A percentile compares a stretch with the other conserved stretches of the same genome.
phyloP scores from a whole-genome alignment of 2,329 filamentous ascomycete genomes.

The Epichloe gansuensis region DNA sequence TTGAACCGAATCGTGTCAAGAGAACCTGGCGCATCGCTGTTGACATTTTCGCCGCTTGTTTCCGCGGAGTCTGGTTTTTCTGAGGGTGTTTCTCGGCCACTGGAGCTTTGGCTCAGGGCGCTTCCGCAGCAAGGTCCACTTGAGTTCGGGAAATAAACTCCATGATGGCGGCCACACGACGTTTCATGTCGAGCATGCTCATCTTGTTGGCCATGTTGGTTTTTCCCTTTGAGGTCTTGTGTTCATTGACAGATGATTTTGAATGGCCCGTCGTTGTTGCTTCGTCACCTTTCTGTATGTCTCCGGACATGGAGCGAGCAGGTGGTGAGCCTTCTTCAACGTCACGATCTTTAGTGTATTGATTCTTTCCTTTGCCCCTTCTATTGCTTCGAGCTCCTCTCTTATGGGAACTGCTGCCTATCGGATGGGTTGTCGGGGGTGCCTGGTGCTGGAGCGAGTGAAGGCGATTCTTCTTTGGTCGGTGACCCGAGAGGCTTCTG shows the following conservation, averaged over 20 bases:
- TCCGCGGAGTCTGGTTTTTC: conserved; percentile 22
- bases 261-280: conserved; percentile 19
- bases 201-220: conserved; percentile 50
- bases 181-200: conserved; percentile 80
- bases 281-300: conserved; percentile 28
- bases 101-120: conserved; percentile 26
- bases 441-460: conserved; percentile 20
- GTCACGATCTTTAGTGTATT: conserved; percentile 70
- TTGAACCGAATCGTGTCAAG: conserved; percentile 48
- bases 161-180: conserved; percentile 70
- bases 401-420: conserved; percentile 41
- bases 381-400: conserved; percentile 49
- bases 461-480: conserved; percentile 17
- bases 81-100: conserved; percentile 24
- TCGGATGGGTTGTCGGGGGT: conserved; percentile 32
- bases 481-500: conserved; percentile 21
- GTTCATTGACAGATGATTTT: conserved; percentile 28
- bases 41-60: conserved; percentile 21
- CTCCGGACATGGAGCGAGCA: conserved; percentile 42
- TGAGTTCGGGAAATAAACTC: conserved; percentile 86
- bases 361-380: conserved; percentile 63
- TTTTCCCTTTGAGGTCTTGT: conserved; percentile 43
- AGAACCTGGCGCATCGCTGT: conserved; percentile 13
- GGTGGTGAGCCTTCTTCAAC: conserved; percentile 45
- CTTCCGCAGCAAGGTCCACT: conserved; percentile 66